Evolutionary conservation across 495 filamentous ascomycete genomes (phyloP).

Genomic region (Penicilliopsis zonata): DNA sequence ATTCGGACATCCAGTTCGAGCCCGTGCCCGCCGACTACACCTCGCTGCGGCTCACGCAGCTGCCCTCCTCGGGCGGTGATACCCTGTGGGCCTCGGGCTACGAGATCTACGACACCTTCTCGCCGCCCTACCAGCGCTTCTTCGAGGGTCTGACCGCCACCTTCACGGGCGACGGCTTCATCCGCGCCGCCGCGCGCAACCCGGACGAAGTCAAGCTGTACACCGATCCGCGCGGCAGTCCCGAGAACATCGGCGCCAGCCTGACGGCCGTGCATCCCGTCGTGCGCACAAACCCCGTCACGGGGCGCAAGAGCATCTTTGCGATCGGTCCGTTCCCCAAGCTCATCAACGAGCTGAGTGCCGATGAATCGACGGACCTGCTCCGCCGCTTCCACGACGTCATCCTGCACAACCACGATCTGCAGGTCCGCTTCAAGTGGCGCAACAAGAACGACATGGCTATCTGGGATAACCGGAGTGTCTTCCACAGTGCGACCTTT

Average conservation of each 20-base stretch:
- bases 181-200: conserved; percentile 31
- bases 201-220: conserved; percentile 38
- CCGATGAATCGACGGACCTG: conserved; percentile 21
- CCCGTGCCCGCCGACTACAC: conserved; percentile 55
- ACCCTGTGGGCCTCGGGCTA: conserved; percentile 33
- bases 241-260: conserved; percentile 49
- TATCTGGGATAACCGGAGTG: conserved; percentile 66
- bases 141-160: conserved; percentile 56
- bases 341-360: conserved; percentile 46
- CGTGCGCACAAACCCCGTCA: conserved; percentile 64
- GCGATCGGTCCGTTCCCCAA: conserved; percentile 50
- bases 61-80: conserved; percentile 65
- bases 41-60: conserved; percentile 41
- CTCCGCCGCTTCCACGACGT: conserved; percentile 32
- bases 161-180: conserved; percentile 41
- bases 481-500: conserved; percentile 59
- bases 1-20: conserved; percentile 62
- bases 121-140: conserved; percentile 46
- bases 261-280: conserved; percentile 58
- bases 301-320: conserved; percentile 67
- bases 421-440: conserved; percentile 61
- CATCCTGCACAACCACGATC: conserved; percentile 61
- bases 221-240: conserved; percentile 41
- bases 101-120: conserved; percentile 54
- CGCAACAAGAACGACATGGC: conserved; percentile 45